Base-by-base conservation (phyloP, 768 basidiomycete genomes). In the Gautieria morchelliformis region DNA sequence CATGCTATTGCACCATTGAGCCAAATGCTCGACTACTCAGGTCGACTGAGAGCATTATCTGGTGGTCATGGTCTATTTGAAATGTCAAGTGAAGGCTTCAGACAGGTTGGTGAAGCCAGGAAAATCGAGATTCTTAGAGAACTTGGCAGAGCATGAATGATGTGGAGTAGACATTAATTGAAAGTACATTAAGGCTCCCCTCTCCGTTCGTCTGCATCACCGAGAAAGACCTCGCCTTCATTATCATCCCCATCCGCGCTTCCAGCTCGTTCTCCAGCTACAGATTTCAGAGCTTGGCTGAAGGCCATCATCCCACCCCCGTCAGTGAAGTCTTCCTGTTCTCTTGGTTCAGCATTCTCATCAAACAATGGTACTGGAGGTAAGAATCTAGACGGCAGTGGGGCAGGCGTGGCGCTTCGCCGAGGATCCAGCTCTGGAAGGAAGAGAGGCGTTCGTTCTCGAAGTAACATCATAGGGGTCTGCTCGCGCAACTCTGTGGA, bases 51-150 rank as follows among this genome's bases (percentile, higher is more conserved):
- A 17, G 85, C 91, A 1, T 68, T 93, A 39, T 86, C 88, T 1
- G 91, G 87, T 48, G 91, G 91, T 4, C 82, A 89, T 66, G 91
- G 89, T 12, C 66, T 75, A 17, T 92, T 93, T 63, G 89, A 93
- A 65, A 87, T 88, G 83, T 71, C 72, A 32, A 79, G 78, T 49
- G 86, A 82, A n/a, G 90, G 89, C 15, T 93, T 92, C 71, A 79
- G 75, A 64, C 69, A 74, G 58, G 89, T 92, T 1, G 75, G 78
- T 20, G 75, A 81, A 51, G 63, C 72, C 33, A 77, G 89, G 58
- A 82, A 77, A 67, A 50, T 78, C 52, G 89, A 90, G 63, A 91
- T 93, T 58, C 68, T 93, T 57, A 76, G 74, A 60, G 90, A 92
- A 67, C 83, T 93, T 58, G 90, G 90, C 14, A 77, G 87, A 27